These are phyloP conservation scores for Antitrichia curtipendula DNA, from an alignment of 225 moss, liverwort and hornwort genomes.

Conservation along the genomic window DNA sequence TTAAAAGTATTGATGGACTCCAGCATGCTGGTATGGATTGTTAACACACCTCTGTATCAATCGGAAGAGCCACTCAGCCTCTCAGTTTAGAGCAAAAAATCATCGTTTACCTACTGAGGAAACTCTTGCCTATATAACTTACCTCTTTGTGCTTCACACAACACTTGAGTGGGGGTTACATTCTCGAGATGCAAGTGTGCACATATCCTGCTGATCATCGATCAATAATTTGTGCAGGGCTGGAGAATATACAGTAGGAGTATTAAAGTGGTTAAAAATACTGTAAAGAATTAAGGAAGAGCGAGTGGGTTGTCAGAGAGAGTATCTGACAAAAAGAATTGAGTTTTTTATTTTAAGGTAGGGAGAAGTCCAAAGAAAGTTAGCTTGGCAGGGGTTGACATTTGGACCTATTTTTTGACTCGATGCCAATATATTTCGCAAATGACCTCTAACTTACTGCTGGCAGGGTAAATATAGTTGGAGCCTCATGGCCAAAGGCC, in stretches of 20 bases:
- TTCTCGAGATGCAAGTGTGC: neutral
- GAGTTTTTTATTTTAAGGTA: neutral
- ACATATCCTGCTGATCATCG: neutral
- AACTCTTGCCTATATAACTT: too few relatives aligned
- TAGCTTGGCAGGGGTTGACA: conserved; percentile 7
- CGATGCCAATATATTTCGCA: conserved; percentile 17
- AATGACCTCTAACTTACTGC: neutral
- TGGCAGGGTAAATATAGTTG: neutral
- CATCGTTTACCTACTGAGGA: neutral
- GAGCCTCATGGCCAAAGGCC: neutral
- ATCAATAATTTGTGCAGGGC: neutral
- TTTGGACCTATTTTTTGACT: neutral
- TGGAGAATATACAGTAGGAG: neutral
- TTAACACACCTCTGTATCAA: neutral
- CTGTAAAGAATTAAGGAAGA: neutral
- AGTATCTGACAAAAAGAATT: neutral
- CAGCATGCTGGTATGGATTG: neutral
- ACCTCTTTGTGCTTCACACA: neutral
- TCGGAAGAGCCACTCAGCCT: neutral
- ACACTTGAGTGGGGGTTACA: neutral
- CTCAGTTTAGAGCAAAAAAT: too few relatives aligned
- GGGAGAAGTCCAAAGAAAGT: neutral
- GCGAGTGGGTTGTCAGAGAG: neutral
- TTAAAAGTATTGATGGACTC: too few relatives aligned
- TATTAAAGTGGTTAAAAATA: neutral